Evolutionary conservation across 768 basidiomycete species (phyloP), one percentile per base, ranked within the genome.

Genomic region (Ramaria sp.): DNA sequence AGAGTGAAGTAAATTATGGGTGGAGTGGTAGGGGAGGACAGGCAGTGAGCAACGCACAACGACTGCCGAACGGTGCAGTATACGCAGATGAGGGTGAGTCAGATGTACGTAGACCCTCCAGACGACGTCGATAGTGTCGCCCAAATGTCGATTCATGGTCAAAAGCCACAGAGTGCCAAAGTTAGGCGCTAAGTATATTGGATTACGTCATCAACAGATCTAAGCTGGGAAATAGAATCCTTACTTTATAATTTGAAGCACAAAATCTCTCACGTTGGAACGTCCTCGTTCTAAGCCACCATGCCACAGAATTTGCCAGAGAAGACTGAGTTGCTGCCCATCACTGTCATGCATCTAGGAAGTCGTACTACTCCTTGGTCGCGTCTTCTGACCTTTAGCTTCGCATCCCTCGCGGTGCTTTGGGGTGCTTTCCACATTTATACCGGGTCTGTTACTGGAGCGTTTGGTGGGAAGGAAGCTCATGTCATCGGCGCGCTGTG

Each of bases 1-100:
- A 78, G 63, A 72, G 83, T 4, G 88, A 91, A 69, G 73, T 86
- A 49, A 68, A 80, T 66, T 84, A 85, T 65, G 83, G 59, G 31
- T 56, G 45, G 20, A 56, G 54, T 37, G 54, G 46, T 30, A 56
- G n/a, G 43, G 34, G 45, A 7, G 47, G 47, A 24, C 20, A 4
- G 12, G 33, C 34, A 30, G 45, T 31, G 34, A 45, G 46, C 10
- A 13, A 10, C 5, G 13, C 13, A 20, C 22, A 49, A 20, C 43
- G 54, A 38, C 22, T 47, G n/a, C 43, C 54, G 12, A 27, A 45
- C 30, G 54, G 43, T 17, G 33, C 31, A 42, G 53, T 54, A 30
- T 42, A 15, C 19, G 38, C 24, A 13, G 45, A 56, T 27, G 43
- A 56, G 46, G 15, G 41, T 37, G 47, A 56, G 27, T 20, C 30